These are phyloP conservation scores for Claviceps capensis DNA, from an alignment of 2,329 filamentous ascomycete genomes.

Conservation along the genomic window DNA sequence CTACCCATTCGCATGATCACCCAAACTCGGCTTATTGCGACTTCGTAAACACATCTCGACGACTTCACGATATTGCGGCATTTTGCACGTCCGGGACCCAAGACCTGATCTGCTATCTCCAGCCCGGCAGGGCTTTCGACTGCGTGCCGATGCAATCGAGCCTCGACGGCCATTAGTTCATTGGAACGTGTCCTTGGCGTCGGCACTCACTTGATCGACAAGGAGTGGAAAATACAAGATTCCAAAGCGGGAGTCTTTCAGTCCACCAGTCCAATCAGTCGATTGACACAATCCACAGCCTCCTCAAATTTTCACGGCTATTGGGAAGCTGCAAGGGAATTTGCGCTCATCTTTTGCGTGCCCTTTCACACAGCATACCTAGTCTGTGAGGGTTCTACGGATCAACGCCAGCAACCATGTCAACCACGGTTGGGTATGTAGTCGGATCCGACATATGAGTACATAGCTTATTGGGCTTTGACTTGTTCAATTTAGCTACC, in stretches of 20 bases:
- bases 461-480: neutral
- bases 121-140: neutral
- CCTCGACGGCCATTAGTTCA: slow-evolving; percentile 1
- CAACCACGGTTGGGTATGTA: slow-evolving; percentile 27
- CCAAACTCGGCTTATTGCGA: too few species aligned
- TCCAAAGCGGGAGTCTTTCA: neutral
- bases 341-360: neutral
- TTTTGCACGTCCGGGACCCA: neutral
- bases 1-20: too few species aligned
- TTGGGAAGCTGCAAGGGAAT: neutral
- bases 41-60: neutral
- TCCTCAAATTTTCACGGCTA: neutral
- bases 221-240: neutral
- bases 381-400: neutral
- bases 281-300: too few species aligned
- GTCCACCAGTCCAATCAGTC: too few species aligned
- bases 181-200: neutral
- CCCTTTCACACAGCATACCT: neutral
- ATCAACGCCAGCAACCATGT: slow-evolving; percentile 6
- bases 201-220: neutral
- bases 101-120: neutral
- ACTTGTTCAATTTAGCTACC: neutral
- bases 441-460: neutral
- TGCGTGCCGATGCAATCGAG: slow-evolving; percentile 1
- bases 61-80: neutral